phyloP scores from a whole-genome alignment of 306 rosid genomes.

The Glycyrrhiza uralensis region DNA sequence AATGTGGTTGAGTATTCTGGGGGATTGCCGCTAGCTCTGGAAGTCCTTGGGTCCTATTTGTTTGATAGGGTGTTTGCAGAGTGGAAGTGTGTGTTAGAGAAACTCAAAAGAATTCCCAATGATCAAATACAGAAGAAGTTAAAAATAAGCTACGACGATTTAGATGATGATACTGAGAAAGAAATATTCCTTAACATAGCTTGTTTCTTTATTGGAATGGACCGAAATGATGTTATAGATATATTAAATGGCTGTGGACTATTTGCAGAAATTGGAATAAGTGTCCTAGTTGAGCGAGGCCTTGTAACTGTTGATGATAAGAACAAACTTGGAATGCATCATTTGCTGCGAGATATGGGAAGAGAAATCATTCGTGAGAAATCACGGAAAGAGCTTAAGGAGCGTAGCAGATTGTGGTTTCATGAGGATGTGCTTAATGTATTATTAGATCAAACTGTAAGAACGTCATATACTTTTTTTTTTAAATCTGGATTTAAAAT shows the following conservation, averaged over 20 bases:
- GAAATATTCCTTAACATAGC: constrained; percentile 27
- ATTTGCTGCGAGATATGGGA: constrained; percentile 21
- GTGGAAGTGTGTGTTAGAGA: neutral
- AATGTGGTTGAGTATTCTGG: neutral
- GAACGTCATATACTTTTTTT: neutral
- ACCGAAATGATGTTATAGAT: neutral
- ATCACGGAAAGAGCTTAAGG: neutral
- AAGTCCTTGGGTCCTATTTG: constrained; percentile 16
- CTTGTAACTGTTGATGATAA: neutral
- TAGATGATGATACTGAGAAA: neutral
- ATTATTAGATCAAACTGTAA: neutral
- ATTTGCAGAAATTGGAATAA: neutral
- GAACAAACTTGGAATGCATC: constrained; percentile 27
- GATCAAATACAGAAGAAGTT: neutral
- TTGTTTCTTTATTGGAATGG: constrained; percentile 21
- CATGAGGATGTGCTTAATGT: neutral
- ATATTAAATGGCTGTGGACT: neutral
- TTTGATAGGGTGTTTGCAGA: neutral
- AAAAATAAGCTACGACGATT: constrained; percentile 12
- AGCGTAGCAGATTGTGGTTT: constrained; percentile 17
- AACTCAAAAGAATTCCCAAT: constrained; percentile 13
- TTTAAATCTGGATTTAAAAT: neutral
- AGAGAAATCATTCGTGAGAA: constrained; percentile 8
- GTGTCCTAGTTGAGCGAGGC: neutral
- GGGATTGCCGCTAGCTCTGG: constrained; percentile 26